Percentiles rank a stretch among this genome's conserved stretches.
phyloP scores from a whole-genome alignment of 345 rosid species.

The Euphorbia tirucalli region DNA sequence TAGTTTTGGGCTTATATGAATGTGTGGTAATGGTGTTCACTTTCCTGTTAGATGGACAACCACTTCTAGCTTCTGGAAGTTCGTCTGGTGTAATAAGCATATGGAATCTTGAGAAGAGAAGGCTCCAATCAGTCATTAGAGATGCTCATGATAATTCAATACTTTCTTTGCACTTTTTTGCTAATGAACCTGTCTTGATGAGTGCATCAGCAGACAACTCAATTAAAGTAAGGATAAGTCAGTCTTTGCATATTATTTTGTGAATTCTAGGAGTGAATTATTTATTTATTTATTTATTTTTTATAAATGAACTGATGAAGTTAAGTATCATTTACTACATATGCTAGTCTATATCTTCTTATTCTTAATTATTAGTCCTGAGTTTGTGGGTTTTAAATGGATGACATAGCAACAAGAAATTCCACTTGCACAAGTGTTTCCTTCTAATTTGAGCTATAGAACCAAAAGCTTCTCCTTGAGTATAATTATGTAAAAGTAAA shows the following conservation, averaged over 20 bases:
- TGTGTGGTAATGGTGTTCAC: conserved; percentile 9
- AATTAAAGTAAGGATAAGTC: conserved; percentile 55
- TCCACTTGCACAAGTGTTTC: not conserved
- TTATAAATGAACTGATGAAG: too few relatives aligned
- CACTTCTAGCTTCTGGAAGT: conserved; percentile 91
- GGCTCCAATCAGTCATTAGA: conserved; percentile 79
- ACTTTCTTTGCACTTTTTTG: conserved; percentile 77
- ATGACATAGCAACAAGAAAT: not conserved
- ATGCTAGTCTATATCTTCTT: not conserved
- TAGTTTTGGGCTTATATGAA: not conserved
- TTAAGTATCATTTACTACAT: not conserved
- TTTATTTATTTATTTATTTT: too few relatives aligned
- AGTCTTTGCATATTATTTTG: not conserved
- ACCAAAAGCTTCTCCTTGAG: not conserved
- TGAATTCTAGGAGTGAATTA: not conserved
- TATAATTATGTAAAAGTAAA: not conserved
- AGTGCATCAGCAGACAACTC: conserved; percentile 96
- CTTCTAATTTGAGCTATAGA: not conserved
- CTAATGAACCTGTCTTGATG: conserved; percentile 95
- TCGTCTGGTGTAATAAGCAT: conserved; percentile 94
- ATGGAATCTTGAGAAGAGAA: conserved; percentile 94
- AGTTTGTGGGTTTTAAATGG: not conserved
- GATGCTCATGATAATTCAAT: conserved; percentile 93
- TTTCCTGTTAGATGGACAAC: conserved; percentile 68
- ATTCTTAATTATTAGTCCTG: not conserved